Evolutionary conservation across 1,139 yeast genomes (phyloP), one percentile per base, ranked within the genome.

Genomic region (Candida dubliniensis): DNA sequence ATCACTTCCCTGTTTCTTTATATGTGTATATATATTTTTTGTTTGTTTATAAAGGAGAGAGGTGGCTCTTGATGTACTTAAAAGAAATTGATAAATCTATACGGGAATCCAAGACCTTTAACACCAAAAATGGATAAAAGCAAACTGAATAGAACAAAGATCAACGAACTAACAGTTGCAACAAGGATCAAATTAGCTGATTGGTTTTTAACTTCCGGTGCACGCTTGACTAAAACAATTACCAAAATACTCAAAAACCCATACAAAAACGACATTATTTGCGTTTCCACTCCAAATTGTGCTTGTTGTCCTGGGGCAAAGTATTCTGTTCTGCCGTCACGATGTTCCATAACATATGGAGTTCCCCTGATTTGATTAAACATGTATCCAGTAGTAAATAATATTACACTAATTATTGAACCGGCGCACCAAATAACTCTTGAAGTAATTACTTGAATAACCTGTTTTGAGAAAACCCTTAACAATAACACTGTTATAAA

Each of bases 371-470:
- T 93, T 55, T 81, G 80, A 63, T 89, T 90, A 76, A 82, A 93
- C 99, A 93, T 93, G 66, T 90, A 87, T 12, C 99, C 99, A 10
- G 95, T 76, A 42, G 81, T 83, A 71, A 91, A 87, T 56, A 90
- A 68, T 50, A 91, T 71, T 25, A 88, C 76, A 11, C 79, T 58
- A 36, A 86, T 69, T 18, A 87, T 69, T 3, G 87, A 74, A 12
- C 76, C 45, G 4, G 80, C 77, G 40, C 85, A 83, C 96, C 96
- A 89, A 42, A 85, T 57, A 27, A 58, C 33, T 38, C 61, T 63
- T 18, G 74, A 67, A 8, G 60, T 49, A 23, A 67, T 24, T 9
- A 67, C 33, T 8, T 52, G 38, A n/a, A 49, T 41, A 12, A 67
- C 53, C 49, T 79, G 77, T 49, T 67, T 74, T 44, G 50, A 51